These are phyloP conservation scores for Fragaria iinumae DNA, from an alignment of 306 rosid species.

Conservation along the genomic window DNA sequence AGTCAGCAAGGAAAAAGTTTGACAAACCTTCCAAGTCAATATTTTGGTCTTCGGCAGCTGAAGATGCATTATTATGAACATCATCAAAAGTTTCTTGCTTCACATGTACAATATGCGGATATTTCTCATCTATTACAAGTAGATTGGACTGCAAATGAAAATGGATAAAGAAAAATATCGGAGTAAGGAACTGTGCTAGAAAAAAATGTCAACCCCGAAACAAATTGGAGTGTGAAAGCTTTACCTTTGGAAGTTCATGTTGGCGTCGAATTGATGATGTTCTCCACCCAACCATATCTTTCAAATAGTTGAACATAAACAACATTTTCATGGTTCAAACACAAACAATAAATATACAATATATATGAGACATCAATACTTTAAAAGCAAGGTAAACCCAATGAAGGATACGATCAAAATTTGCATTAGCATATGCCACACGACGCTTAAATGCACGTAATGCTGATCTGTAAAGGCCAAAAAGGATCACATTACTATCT, in stretches of 20 bases:
- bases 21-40: slow-evolving; percentile 70
- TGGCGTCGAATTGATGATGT: slow-evolving; percentile 97
- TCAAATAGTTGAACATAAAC: slow-evolving; percentile 46
- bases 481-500: slow-evolving; percentile 18
- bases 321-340: neutral
- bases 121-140: slow-evolving; percentile 60
- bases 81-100: slow-evolving; percentile 45
- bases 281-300: slow-evolving; percentile 99
- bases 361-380: neutral
- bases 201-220: neutral
- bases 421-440: slow-evolving; percentile 94
- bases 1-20: neutral
- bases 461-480: slow-evolving; percentile 65
- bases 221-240: slow-evolving; percentile 18
- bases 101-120: slow-evolving; percentile 71
- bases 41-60: slow-evolving; percentile 33
- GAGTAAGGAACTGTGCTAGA: slow-evolving; percentile 6
- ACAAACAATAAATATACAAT: neutral
- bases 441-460: slow-evolving; percentile 77
- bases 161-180: slow-evolving; percentile 2
- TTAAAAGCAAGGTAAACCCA: slow-evolving; percentile 8
- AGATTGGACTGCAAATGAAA: slow-evolving; percentile 57
- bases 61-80: slow-evolving; percentile 26
- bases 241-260: slow-evolving; percentile 90
- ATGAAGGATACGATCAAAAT: slow-evolving; percentile 85